Base-by-base conservation (phyloP, 192 early-diverging fungal genomes). In the Gaertneriomyces sp. region DNA sequence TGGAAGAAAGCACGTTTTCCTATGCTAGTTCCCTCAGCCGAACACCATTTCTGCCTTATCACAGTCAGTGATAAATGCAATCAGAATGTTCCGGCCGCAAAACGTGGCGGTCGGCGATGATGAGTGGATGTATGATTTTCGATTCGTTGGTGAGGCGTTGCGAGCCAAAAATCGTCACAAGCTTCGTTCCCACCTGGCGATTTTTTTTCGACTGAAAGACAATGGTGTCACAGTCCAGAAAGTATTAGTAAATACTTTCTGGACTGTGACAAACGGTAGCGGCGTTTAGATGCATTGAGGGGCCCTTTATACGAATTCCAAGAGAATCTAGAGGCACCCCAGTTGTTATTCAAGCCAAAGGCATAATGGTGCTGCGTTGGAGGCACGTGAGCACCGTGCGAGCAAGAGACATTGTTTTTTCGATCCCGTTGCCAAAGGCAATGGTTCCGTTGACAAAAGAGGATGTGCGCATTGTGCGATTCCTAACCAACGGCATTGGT, bases 371-470 rank as follows among this genome's bases (percentile, higher is more conserved):
- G 47, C 47, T 49, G 47, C 47, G 47, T 17, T 49, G 47, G 47
- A 49, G 17, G 47, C 1, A 49, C 17, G 47, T 49, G 12, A 49
- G 47, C 47, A 49, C 11, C 47, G 47, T 49, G 47, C 47, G 1
- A 49, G 47, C 47, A 49, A 49, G 1, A 12, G 17, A 49, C 17
- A n/a, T 49, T 49, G 47, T 49, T 2, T 49, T 49, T 17, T 49
- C 3, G 47, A 12, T 49, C 47, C 47, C 0, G 3, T 49, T 49
- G 47, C 47, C 47, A 12, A 49, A 49, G 2, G 11, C 47, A 17
- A 49, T 49, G 47, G 47, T 49, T 17, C 47, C 47, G 17, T 17
- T 49, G 17, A 49, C 47, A 12, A 49, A 49, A 49, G 47, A 49
- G 1, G 47, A 49, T 49, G 12, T 12, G 0, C 47, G 47, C 12